Conservation (phyloP, 169 alveolate genomes). For the Plasmodium fragile region DNA sequence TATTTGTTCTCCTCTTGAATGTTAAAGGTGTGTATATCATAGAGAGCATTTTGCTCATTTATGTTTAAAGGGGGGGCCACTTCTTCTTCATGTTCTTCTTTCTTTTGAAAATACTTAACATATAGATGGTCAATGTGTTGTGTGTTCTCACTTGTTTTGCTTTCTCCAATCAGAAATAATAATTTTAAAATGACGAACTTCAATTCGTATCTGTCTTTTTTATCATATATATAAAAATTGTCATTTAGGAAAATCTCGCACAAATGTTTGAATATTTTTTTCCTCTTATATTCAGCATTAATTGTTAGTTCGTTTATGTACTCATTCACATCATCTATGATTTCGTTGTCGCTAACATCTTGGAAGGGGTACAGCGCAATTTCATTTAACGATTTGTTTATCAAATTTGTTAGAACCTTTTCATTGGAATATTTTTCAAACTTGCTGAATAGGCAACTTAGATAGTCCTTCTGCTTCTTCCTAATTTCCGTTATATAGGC, state of each 20-base stretch:
- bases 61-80: conserved; percentile 1
- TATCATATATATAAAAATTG: conserved; percentile 53
- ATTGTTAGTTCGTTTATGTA: conserved; percentile 68
- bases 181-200: conserved; percentile 64
- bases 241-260: conserved; percentile 56
- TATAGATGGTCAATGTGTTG: conserved; percentile 41
- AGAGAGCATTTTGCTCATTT: conserved; percentile 53
- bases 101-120: conserved; percentile 30
- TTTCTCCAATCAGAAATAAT: conserved; percentile 73
- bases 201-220: conserved; percentile 71
- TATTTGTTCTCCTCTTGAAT: conserved; percentile 53
- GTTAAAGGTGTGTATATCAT: conserved; percentile 62
- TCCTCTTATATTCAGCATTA: conserved; percentile 74
- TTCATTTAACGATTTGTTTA: conserved; percentile 73
- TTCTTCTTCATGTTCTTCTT: background rate
- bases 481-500: conserved; percentile 43
- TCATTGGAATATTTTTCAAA: conserved; percentile 63
- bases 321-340: conserved; percentile 50
- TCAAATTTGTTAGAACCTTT: conserved; percentile 46
- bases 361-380: conserved; percentile 73
- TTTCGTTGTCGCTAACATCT: conserved; percentile 75
- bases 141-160: conserved; percentile 19
- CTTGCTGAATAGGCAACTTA: conserved; percentile 54
- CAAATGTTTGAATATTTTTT: conserved; percentile 60
- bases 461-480: conserved; percentile 66